Conservation (phyloP, 345 rosid genomes). For the Lumnitzera littorea region DNA sequence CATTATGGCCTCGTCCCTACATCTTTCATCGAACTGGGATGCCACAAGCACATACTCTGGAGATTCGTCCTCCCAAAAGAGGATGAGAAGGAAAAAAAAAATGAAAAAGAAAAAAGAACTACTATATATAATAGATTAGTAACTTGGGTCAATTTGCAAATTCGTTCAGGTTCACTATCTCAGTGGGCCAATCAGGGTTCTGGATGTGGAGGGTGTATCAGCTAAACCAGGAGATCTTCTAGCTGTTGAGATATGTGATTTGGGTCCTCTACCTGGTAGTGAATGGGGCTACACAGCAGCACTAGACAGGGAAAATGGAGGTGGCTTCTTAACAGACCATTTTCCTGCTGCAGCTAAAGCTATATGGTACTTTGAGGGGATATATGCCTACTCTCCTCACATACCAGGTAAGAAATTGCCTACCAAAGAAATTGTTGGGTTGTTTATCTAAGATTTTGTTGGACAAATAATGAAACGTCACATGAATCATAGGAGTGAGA, state of each 20-base stretch:
- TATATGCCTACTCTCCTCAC: conserved; percentile 81
- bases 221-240: conserved; percentile 83
- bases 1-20: too few relatives aligned
- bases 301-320: conserved; percentile 84
- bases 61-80: conserved; percentile 51
- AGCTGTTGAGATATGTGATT: conserved; percentile 68
- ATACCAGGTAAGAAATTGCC: conserved; percentile 48
- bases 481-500: conserved; percentile 49
- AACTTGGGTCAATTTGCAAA: background rate
- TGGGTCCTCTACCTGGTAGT: conserved; percentile 83
- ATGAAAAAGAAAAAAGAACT: too few relatives aligned
- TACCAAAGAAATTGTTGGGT: too few relatives aligned
- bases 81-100: too few relatives aligned
- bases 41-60: conserved; percentile 32
- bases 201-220: conserved; percentile 54
- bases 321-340: conserved; percentile 86
- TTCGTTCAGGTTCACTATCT: conserved; percentile 56
- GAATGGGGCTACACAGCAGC: conserved; percentile 89
- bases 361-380: conserved; percentile 93
- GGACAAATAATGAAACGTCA: background rate
- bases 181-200: conserved; percentile 68
- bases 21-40: too few relatives aligned
- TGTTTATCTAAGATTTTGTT: background rate
- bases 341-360: conserved; percentile 88
- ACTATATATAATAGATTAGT: too few relatives aligned